Base-by-base conservation (phyloP, 805 yeast species). In the Dipodascopsis tothii region DNA sequence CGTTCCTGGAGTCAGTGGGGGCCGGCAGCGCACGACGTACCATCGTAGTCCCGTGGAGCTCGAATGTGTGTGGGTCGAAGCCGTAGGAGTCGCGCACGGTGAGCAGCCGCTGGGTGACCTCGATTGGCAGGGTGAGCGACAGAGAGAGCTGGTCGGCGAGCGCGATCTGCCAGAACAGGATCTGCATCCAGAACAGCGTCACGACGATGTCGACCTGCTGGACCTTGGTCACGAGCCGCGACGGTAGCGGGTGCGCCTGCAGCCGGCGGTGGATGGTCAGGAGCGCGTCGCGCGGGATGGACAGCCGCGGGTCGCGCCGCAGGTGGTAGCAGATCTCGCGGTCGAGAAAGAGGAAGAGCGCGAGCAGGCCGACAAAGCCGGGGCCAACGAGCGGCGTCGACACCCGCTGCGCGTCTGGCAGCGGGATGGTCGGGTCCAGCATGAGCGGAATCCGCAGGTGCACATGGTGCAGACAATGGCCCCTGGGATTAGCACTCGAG, bases 161-260 rank as follows among this genome's bases (percentile, higher is more conserved):
- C 5, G 21, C 16, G 27, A 39, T 14, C 22, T 39, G 42, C 42
- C 42, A 39, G 5, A 37, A 21, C 2, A 39, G 42, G 14, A 19
- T 21, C 22, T 33, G 42, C 42, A 39, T 39, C 42, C 42, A 39
- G 9, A 27, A 18, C 23, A 30, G 42, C 27, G 42, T 39, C 5
- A 39, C 36, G 3, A 39, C 11, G 1, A 39, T 33, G 19, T 39
- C 42, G 16, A 33, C 42, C 18, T 33, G 16, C 22, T 39, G 42
- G 3, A 18, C 5, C 9, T 28, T 23, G 28, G 22, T 21, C 21
- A 20, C 14, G 16, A 32, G 36, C 7, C n/a, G n/a, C n/a, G n/a
- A n/a, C n/a, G 14, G 9, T n/a, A n/a, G 30, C n/a, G 14, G 30
- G 30, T 11, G 30, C 14, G n/a, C 14, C 30, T 11, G 14, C n/a